Evolutionary conservation across 345 rosid species (phyloP).

Genomic region (Cochlearia excelsa): DNA sequence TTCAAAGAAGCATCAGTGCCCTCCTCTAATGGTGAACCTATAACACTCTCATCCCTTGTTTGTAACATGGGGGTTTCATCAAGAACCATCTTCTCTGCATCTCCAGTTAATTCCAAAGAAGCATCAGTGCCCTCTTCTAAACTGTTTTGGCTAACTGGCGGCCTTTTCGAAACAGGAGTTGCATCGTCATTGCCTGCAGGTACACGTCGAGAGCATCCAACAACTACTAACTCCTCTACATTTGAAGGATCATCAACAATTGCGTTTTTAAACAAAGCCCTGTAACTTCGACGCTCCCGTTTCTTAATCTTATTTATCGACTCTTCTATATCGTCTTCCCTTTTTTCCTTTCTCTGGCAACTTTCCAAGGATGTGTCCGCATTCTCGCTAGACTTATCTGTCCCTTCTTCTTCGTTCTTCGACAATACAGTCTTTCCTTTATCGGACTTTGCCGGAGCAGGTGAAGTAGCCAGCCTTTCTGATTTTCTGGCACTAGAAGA

Average conservation of each 20-base stretch:
- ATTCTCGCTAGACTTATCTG: conserved; percentile 30
- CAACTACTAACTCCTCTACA: conserved; percentile 30
- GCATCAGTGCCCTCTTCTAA: conserved; percentile 8
- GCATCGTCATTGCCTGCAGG: conserved; percentile 36
- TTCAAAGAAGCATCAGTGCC: not conserved
- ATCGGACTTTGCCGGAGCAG: conserved; percentile 37
- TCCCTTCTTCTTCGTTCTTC: conserved; percentile 37
- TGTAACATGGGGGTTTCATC: conserved; percentile 5
- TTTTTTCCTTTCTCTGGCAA: conserved; percentile 16
- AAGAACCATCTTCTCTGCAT: not conserved
- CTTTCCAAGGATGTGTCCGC: conserved; percentile 18
- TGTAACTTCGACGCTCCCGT: too few relatives aligned
- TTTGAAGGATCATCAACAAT: conserved; percentile 23
- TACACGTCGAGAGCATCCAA: conserved; percentile 28
- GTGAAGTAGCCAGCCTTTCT: conserved; percentile 40
- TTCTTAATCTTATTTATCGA: too few relatives aligned
- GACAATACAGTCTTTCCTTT: conserved; percentile 48
- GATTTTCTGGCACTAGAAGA: conserved; percentile 48
- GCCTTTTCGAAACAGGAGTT: not conserved
- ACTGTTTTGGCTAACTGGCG: too few relatives aligned
- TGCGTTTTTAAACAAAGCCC: conserved; percentile 16
- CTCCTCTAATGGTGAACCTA: conserved; percentile 24
- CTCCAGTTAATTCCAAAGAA: not conserved
- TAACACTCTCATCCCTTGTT: not conserved
- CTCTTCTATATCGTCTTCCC: too few relatives aligned